Percentiles rank a stretch among this genome's conserved stretches.
Evolutionary conservation across 78 protist genomes (phyloP).

Genomic region (Bodo saltans): DNA sequence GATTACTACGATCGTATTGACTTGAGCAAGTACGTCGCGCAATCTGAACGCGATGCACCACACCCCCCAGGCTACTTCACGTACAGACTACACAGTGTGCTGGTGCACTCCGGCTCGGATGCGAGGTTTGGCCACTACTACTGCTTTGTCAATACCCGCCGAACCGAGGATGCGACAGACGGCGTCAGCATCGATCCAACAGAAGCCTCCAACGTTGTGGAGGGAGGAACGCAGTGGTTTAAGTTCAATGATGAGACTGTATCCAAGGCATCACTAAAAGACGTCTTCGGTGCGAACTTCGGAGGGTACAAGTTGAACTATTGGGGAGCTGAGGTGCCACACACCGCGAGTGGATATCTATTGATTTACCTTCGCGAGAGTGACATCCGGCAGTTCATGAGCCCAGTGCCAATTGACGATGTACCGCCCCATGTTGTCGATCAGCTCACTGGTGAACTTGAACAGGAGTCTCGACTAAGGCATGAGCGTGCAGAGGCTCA

Average conservation of each 20-base stretch:
- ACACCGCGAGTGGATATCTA: constrained; percentile 14
- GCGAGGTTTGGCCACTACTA: constrained; percentile 94
- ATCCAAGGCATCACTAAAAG: not conserved
- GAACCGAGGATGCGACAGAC: too few relatives aligned
- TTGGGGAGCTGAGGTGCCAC: not conserved
- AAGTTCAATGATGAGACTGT: constrained; percentile 91
- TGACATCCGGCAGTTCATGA: not conserved
- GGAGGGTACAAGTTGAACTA: not conserved
- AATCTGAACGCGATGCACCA: not conserved
- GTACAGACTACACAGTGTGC: constrained; percentile 67
- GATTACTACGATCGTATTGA: constrained; percentile 46
- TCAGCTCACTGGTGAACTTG: too few relatives aligned
- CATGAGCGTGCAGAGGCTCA: too few relatives aligned
- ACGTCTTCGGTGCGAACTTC: constrained; percentile 8
- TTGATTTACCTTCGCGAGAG: constrained; percentile 35
- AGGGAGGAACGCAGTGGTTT: constrained; percentile 46
- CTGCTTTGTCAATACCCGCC: constrained; percentile 70
- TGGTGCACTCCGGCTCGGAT: constrained; percentile 96
- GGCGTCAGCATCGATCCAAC: too few relatives aligned
- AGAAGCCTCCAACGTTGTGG: too few relatives aligned
- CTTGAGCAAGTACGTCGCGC: constrained; percentile 10
- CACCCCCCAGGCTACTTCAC: not conserved
- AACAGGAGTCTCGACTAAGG: too few relatives aligned
- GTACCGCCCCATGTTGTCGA: too few relatives aligned
- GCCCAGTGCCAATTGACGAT: too few relatives aligned